These are phyloP conservation scores for Aspergillus saccharolyticus DNA, from an alignment of 495 filamentous ascomycete genomes.

Conservation along the genomic window DNA sequence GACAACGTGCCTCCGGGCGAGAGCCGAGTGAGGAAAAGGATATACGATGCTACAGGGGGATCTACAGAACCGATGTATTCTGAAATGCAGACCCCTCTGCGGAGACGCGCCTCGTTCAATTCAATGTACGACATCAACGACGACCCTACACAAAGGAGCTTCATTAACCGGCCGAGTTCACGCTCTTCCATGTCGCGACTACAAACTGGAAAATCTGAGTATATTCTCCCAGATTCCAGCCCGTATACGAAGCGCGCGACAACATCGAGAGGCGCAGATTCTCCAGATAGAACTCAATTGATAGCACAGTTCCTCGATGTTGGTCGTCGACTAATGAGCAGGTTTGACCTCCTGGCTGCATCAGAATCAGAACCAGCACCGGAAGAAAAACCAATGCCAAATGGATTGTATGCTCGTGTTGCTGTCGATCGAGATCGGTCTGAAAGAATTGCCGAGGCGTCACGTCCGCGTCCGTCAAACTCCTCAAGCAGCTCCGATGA, in stretches of 20 bases:
- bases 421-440: conserved; percentile 38
- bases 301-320: conserved; percentile 44
- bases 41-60: conserved; percentile 4
- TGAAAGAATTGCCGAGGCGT: conserved; percentile 25
- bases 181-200: conserved; percentile 46
- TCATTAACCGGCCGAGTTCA: conserved; percentile 38
- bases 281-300: conserved; percentile 41
- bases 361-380: conserved; percentile 16
- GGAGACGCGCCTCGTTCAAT: conserved; percentile 53
- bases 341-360: conserved; percentile 26
- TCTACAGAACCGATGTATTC: conserved; percentile 15
- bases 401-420: conserved; percentile 28
- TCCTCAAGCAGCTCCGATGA: conserved; percentile 7
- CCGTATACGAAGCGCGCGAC: conserved; percentile 27
- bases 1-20: conserved; percentile 23
- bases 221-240: conserved; percentile 19
- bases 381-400: conserved; percentile 19
- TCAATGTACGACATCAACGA: conserved; percentile 52
- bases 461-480: conserved; percentile 9
- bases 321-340: conserved; percentile 36
- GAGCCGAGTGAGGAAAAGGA: conserved; percentile 17
- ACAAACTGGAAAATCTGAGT: conserved; percentile 35
- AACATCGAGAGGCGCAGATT: conserved; percentile 14
- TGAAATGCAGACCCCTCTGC: conserved; percentile 28
- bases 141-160: conserved; percentile 39